Percentiles rank a stretch among this genome's conserved stretches.
phyloP scores from a whole-genome alignment of 495 filamentous ascomycete species.

The Neurospora africana region DNA sequence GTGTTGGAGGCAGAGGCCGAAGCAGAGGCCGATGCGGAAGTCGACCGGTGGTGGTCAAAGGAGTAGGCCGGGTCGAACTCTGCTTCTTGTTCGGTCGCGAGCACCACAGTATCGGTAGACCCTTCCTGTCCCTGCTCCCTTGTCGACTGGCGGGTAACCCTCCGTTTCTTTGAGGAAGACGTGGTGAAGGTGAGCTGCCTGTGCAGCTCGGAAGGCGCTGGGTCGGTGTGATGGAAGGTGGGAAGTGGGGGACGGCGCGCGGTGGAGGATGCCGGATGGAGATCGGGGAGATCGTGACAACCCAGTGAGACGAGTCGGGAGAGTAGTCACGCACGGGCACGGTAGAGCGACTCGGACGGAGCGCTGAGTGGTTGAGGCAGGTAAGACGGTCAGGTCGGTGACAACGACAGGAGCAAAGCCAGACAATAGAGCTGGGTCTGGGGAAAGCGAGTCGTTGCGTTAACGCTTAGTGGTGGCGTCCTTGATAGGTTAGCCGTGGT shows the following conservation, averaged over 20 bases:
- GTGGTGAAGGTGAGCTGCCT: constrained; percentile 72
- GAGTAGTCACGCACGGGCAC: background rate
- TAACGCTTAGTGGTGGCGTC: background rate
- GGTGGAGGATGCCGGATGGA: constrained; percentile 5
- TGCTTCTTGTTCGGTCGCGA: constrained; percentile 40
- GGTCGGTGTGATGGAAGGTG: constrained; percentile 6
- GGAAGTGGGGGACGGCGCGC: constrained; percentile 6
- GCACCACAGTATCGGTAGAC: constrained; percentile 26
- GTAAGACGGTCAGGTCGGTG: background rate
- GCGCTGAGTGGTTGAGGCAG: background rate
- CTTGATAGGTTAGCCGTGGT: background rate
- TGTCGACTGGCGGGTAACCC: constrained; percentile 51
- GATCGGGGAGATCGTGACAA: background rate
- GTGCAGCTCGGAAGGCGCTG: constrained; percentile 35
- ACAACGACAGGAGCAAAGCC: background rate
- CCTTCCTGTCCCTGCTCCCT: constrained; percentile 23
- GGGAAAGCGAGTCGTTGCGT: background rate
- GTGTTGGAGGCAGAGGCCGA: constrained; percentile 27
- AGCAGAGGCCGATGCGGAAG: constrained; percentile 24
- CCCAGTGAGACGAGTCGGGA: background rate
- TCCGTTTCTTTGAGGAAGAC: constrained; percentile 87
- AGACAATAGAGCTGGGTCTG: background rate
- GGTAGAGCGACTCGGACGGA: background rate
- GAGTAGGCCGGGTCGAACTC: constrained; percentile 8
- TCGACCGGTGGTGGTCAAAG: constrained; percentile 18